Conservation (phyloP, 2,329 filamentous ascomycete genomes). For the Lasiodiplodia citricola region DNA sequence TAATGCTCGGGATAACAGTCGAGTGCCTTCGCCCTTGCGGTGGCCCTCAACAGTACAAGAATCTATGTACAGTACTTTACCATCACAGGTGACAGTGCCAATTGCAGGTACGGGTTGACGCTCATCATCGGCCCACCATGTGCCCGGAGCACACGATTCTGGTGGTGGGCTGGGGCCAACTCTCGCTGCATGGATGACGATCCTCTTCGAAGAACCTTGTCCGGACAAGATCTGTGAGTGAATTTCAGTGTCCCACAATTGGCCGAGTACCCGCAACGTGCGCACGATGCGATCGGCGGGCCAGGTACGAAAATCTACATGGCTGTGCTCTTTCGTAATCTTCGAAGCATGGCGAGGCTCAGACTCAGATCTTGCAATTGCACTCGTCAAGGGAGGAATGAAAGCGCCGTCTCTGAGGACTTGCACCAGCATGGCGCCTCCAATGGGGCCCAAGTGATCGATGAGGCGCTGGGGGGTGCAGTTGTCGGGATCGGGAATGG, state of each 20-base stretch:
- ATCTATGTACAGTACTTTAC: constrained; percentile 16
- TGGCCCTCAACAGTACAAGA: constrained; percentile 19
- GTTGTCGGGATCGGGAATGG: constrained; percentile 56
- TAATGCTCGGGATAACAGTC: not conserved
- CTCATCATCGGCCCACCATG: not conserved
- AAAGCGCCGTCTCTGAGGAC: constrained; percentile 69
- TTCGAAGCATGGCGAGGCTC: constrained; percentile 69
- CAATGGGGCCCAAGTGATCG: constrained; percentile 64
- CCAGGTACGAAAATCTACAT: constrained; percentile 66
- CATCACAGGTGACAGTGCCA: constrained; percentile 12
- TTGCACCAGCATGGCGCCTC: constrained; percentile 72
- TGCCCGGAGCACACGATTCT: not conserved
- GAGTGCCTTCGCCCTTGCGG: constrained; percentile 13
- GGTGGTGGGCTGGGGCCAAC: not conserved
- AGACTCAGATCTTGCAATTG: constrained; percentile 36
- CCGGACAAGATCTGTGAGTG: not conserved
- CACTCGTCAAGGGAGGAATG: constrained; percentile 62
- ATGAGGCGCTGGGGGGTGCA: constrained; percentile 59
- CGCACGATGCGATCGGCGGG: constrained; percentile 58
- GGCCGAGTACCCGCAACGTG: constrained; percentile 65
- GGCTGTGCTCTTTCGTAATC: constrained; percentile 67
- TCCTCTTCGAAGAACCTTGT: not conserved
- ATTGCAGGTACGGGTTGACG: not conserved
- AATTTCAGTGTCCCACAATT: constrained; percentile 64
- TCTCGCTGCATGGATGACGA: not conserved